Evolutionary conservation across 1,139 yeast genomes (phyloP), one percentile per base, ranked within the genome.

Genomic region (Pichia sp.): DNA sequence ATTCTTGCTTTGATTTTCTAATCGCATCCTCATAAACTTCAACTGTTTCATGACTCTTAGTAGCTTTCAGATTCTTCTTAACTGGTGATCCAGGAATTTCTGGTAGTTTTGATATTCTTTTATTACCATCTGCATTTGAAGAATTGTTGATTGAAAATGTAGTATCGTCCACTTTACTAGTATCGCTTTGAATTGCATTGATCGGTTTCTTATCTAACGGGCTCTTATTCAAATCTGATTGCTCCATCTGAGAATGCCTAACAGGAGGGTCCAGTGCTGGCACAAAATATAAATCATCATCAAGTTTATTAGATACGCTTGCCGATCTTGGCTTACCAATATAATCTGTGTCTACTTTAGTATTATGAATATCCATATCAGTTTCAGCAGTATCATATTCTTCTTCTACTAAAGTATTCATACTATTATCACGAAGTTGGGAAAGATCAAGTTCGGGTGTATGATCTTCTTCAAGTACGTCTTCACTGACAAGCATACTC

Each of bases 51-150:
- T 47, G 49, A 39, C 47, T 43, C 9, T 45, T 45, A 24, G 44
- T 44, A 31, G 48, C 44, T 38, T 52, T 43, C 15, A 43, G 35
- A 14, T 48, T 51, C 21, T 51, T 52, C 43, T 58, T 58, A 23
- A 58, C 47, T 23, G 65, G 64, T 14, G 63, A 59, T 8, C 58
- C 60, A n/a, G 64, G 63, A 39, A 60, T 56, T 33, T 56, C 58
- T 6, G 65, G 65, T 31, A 61, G 40, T 24, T 51, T 48, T 33
- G 54, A 43, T 23, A 47, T 43, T 42, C 54, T 55, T 34, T 52
- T 39, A 14, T 49, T 46, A 10, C 42, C 41, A 45, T 56, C 45
- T 7, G 61, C 53, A 37, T 54, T 58, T 26, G 52, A 50, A 3
- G 60, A 51, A 30, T 50, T 55, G 33, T 49, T 52, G 39, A 44